Evolutionary conservation across 345 rosid genomes (phyloP), one percentile per base, ranked within the genome.

Genomic region (Salix koriyanagi): DNA sequence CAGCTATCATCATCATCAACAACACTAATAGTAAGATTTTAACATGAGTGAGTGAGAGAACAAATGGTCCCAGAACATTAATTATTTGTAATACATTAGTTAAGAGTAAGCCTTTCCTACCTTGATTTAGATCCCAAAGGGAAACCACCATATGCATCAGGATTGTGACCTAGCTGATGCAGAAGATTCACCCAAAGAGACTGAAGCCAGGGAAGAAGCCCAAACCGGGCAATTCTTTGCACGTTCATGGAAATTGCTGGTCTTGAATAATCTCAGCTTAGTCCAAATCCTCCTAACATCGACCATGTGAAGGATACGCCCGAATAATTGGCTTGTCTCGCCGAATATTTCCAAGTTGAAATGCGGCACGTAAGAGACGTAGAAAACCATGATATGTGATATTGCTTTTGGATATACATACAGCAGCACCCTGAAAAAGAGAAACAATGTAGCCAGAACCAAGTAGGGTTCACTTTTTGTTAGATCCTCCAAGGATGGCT

Each of bases 161-260:
- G 83, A 75, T 67, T 82, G 86, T 68, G 86, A 86, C 67, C 91
- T 70, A 50, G 52, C 86, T 68, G 88, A 87, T 5, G 97, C 85
- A 18, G 94, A 90, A 73, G 94, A 84, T 86, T 89, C 85, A 7
- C 97, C 97, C 80, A 93, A 77, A 7, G 97, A 88, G 74, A 95
- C 96, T 7, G 98, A 95, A 13, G 99, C 97, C 28, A 93, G 84
- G 6, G 97, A 93, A 26, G 97, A 91, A 64, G 97, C 97, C 98
- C 96, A 93, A n/a, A 89, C 98, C 68, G 84, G 87, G 26, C 91
- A 96, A 60, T 83, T 95, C 83, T 79, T 93, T 14, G 97, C 97
- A 32, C 98, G 79, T 79, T 83, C 89, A 18, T 84, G 96, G 77
- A 95, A 91, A 88, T 79, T 89, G 79, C 96, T 88, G 69, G 89